Percentiles rank a stretch among this genome's conserved stretches.
Evolutionary conservation across 2,329 filamentous ascomycete species (phyloP).

Genomic region (Gnomoniopsis smithogilvyi): DNA sequence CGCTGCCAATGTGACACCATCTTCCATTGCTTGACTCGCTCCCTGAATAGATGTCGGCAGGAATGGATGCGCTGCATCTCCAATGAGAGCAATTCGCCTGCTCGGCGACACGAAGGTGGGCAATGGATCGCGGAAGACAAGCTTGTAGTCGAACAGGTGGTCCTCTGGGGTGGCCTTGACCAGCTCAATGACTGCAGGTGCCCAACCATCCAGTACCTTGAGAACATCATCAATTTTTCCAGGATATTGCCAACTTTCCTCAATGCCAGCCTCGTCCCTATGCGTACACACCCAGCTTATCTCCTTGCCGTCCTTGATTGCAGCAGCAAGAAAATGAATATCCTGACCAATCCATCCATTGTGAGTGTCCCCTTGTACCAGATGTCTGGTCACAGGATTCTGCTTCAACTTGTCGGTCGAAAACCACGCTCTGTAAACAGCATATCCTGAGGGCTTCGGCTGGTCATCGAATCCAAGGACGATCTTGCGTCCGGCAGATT

Average conservation of each 20-base stretch:
- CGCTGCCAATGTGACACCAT: slow-evolving; percentile 43
- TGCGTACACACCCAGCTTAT: slow-evolving; percentile 52
- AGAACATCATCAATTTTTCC: slow-evolving; percentile 38
- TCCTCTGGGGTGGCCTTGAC: slow-evolving; percentile 37
- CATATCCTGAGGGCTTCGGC: slow-evolving; percentile 36
- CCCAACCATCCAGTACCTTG: slow-evolving; percentile 41
- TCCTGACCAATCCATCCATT: slow-evolving; percentile 51
- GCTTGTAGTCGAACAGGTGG: slow-evolving; percentile 34
- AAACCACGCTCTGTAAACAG: slow-evolving; percentile 41
- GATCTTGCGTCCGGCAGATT: slow-evolving; percentile 39
- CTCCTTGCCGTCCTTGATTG: slow-evolving; percentile 49
- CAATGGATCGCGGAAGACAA: slow-evolving; percentile 40
- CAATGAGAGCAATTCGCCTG: slow-evolving; percentile 40
- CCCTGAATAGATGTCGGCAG: slow-evolving; percentile 46
- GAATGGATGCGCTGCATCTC: slow-evolving; percentile 49
- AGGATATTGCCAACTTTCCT: slow-evolving; percentile 42
- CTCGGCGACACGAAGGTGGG: slow-evolving; percentile 39
- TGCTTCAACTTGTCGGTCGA: slow-evolving; percentile 37
- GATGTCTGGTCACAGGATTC: slow-evolving; percentile 40
- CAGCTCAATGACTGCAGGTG: slow-evolving; percentile 42
- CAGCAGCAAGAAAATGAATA: slow-evolving; percentile 49
- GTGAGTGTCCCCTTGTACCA: slow-evolving; percentile 48
- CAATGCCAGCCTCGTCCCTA: slow-evolving; percentile 41
- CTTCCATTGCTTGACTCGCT: slow-evolving; percentile 47
- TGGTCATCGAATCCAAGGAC: slow-evolving; percentile 38